These are phyloP conservation scores for Luzula sylvatica DNA, from an alignment of 176 grass and related monocot genomes.

Conservation along the genomic window DNA sequence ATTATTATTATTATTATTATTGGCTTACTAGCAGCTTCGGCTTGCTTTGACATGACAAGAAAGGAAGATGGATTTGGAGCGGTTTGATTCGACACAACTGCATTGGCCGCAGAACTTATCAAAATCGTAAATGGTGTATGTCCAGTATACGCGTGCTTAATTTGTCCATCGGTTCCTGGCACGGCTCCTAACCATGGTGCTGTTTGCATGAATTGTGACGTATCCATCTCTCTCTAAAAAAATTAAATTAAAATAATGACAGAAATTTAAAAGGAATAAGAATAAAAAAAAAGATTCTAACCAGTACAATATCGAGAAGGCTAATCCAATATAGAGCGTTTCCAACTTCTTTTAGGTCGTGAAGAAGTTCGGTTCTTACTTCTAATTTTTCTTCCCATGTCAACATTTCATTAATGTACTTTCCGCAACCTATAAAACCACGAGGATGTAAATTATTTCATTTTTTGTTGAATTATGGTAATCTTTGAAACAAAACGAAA, in stretches of 20 bases:
- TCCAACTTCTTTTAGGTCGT: conserved; percentile 90
- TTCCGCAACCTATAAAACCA: conserved; percentile 77
- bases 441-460: too few relatives aligned
- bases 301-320: conserved; percentile 94
- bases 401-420: conserved; percentile 93
- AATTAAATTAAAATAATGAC: conserved; percentile 1
- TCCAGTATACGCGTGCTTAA: conserved; percentile 51
- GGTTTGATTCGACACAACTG: conserved; percentile 59
- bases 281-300: conserved; percentile 24
- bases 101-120: conserved; percentile 46
- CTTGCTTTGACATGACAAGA: conserved; percentile 96
- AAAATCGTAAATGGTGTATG: conserved; percentile 60
- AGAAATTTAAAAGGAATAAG: neutral
- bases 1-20: too few relatives aligned
- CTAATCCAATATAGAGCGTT: conserved; percentile 97
- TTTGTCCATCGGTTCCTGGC: conserved; percentile 73
- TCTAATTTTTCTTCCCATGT: conserved; percentile 87
- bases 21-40: conserved; percentile 90
- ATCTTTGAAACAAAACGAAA: conserved; percentile 5
- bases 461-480: too few relatives aligned
- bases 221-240: conserved; percentile 81
- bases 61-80: conserved; percentile 86
- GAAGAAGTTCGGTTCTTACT: conserved; percentile 76
- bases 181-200: conserved; percentile 78
- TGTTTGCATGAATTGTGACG: conserved; percentile 85